phyloP scores from a whole-genome alignment of 371 early-diverging fungal species.

The Fennellomyces sp. region DNA sequence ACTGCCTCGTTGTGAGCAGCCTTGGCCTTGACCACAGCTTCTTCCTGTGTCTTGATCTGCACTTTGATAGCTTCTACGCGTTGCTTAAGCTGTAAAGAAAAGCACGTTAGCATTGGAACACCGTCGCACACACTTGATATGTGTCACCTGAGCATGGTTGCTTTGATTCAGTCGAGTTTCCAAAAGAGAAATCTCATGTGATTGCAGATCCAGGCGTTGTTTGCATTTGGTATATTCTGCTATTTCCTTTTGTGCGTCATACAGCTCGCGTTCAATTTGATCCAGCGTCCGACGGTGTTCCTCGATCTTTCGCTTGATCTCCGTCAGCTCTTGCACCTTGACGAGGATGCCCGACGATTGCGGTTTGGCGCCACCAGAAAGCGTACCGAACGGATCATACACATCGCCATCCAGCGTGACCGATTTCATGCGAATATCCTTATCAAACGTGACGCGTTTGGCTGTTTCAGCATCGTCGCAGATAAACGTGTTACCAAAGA shows the following conservation, averaged over 20 bases:
- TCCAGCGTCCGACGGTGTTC: constrained; percentile 48
- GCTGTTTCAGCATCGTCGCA: constrained; percentile 90
- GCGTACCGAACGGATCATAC: constrained; percentile 97
- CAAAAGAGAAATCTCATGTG: constrained; percentile 71
- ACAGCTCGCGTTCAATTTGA: constrained; percentile 49
- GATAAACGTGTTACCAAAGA: constrained; percentile 95
- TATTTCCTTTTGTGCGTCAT: constrained; percentile 38
- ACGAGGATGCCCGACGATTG: constrained; percentile 75
- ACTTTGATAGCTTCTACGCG: constrained; percentile 51
- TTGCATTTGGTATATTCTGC: constrained; percentile 51
- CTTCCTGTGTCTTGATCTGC: constrained; percentile 31
- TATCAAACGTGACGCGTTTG: constrained; percentile 88
- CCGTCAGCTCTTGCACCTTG: constrained; percentile 69
- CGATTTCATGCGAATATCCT: constrained; percentile 76
- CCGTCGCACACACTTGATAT: not conserved
- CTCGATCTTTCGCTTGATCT: constrained; percentile 54
- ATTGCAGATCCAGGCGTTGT: constrained; percentile 69
- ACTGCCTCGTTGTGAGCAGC: constrained; percentile 43
- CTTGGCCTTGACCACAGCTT: constrained; percentile 41
- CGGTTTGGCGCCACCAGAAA: constrained; percentile 96
- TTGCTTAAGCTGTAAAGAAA: constrained; percentile 31
- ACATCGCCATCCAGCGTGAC: constrained; percentile 99
- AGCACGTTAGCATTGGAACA: not conserved
- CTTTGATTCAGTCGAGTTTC: constrained; percentile 76
- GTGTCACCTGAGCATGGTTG: constrained; percentile 61